Percentiles rank a stretch among this genome's conserved stretches.
Evolutionary conservation across 2,329 filamentous ascomycete species (phyloP).

Genomic region (Phyllosticta citrichinensis): DNA sequence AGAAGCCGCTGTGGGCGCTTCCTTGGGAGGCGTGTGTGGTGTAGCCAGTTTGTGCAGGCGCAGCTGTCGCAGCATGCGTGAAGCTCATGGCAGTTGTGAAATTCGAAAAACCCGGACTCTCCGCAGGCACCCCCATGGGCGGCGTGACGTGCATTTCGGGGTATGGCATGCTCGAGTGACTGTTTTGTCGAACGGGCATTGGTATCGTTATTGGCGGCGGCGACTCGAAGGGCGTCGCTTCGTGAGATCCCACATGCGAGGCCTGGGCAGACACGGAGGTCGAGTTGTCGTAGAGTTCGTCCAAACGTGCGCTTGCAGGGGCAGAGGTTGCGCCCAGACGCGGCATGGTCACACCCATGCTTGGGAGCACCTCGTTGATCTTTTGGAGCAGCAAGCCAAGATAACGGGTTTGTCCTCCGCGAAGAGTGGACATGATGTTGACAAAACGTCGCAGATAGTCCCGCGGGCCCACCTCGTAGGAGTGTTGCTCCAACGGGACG

Average conservation of each 20-base stretch:
- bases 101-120: slow-evolving; percentile 6
- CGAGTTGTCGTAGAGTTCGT: slow-evolving; percentile 12
- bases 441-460: slow-evolving; percentile 63
- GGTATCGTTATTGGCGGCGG: slow-evolving; percentile 10
- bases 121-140: slow-evolving; percentile 4
- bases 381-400: slow-evolving; percentile 68
- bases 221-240: slow-evolving; percentile 10
- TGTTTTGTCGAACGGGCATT: slow-evolving; percentile 8
- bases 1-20: slow-evolving; percentile 7
- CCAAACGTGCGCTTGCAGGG: slow-evolving; percentile 12
- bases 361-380: slow-evolving; percentile 60
- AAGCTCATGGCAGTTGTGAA: slow-evolving; percentile 10
- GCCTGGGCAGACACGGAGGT: slow-evolving; percentile 9
- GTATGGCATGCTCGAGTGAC: slow-evolving; percentile 9
- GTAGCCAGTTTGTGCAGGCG: slow-evolving; percentile 3
- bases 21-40: slow-evolving; percentile 2
- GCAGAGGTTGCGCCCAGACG: slow-evolving; percentile 20
- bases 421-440: slow-evolving; percentile 57
- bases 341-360: slow-evolving; percentile 23
- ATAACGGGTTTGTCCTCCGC: slow-evolving; percentile 67
- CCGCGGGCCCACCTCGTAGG: slow-evolving; percentile 57
- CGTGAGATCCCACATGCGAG: slow-evolving; percentile 10
- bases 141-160: slow-evolving; percentile 11
- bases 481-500: slow-evolving; percentile 43
- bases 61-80: slow-evolving; percentile 4